phyloP scores from a whole-genome alignment of 352 stramenopile species.

The Phytophthora colocasiae region DNA sequence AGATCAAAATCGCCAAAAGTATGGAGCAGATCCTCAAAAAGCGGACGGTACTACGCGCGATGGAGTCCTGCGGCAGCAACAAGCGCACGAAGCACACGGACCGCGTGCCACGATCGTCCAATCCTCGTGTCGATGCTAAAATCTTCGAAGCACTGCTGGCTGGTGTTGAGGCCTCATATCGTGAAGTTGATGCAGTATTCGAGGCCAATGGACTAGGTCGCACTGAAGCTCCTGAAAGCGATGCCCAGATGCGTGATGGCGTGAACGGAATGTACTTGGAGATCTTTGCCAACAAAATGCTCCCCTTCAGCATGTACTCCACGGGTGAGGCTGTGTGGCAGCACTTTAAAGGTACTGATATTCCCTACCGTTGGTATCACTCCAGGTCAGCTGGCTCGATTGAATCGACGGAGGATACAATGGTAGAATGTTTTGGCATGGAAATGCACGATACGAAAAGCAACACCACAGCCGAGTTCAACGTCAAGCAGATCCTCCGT shows the following conservation, averaged over 20 bases:
- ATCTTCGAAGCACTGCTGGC: slow-evolving; percentile 40
- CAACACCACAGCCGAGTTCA: slow-evolving; percentile 40
- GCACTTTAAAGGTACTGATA: slow-evolving; percentile 46
- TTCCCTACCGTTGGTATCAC: slow-evolving; percentile 38
- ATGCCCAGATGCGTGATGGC: slow-evolving; percentile 40
- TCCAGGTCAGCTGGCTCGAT: slow-evolving; percentile 35
- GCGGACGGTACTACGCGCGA: slow-evolving; percentile 34
- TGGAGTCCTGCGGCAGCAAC: slow-evolving; percentile 36
- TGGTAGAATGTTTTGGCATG: slow-evolving; percentile 45
- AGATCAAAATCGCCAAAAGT: slow-evolving; percentile 52
- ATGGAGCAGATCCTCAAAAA: slow-evolving; percentile 47
- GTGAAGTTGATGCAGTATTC: slow-evolving; percentile 41
- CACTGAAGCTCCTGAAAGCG: slow-evolving; percentile 30
- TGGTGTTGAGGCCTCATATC: slow-evolving; percentile 35
- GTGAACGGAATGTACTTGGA: slow-evolving; percentile 39
- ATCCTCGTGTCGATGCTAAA: slow-evolving; percentile 26
- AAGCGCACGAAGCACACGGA: slow-evolving; percentile 40
- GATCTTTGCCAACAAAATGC: slow-evolving; percentile 45
- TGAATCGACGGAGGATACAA: slow-evolving; percentile 41
- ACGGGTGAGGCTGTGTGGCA: slow-evolving; percentile 46
- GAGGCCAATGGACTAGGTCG: slow-evolving; percentile 41
- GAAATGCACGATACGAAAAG: slow-evolving; percentile 42
- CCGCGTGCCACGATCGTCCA: slow-evolving; percentile 21
- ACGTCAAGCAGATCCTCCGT: slow-evolving; percentile 42
- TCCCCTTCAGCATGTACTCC: slow-evolving; percentile 49